Evolutionary conservation across 2,329 filamentous ascomycete genomes (phyloP).

Genomic region (Colletotrichum sojae): DNA sequence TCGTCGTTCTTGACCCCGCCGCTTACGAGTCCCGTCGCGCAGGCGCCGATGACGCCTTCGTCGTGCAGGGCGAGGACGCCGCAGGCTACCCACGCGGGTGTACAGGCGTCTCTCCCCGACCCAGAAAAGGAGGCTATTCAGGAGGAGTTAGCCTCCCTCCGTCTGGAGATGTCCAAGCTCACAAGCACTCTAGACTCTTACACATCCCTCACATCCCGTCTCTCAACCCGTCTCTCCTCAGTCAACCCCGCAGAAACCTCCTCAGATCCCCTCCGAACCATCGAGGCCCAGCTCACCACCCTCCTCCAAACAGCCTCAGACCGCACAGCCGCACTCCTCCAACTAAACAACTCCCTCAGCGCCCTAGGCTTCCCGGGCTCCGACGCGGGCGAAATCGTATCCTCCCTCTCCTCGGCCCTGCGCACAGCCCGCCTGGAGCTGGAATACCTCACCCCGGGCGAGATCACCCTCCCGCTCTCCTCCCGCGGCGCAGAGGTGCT

Average conservation of each 20-base stretch:
- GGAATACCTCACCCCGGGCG: slow-evolving; percentile 73
- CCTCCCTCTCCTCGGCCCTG: slow-evolving; percentile 64
- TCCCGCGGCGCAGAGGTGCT: slow-evolving; percentile 69
- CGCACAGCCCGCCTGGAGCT: slow-evolving; percentile 72
- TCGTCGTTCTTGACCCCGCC: slow-evolving; percentile 70
- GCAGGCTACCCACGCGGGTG: slow-evolving; percentile 51
- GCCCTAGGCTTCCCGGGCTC: slow-evolving; percentile 65
- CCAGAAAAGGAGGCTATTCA: slow-evolving; percentile 58
- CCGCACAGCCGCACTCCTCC: slow-evolving; percentile 61
- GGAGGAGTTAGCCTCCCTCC: slow-evolving; percentile 63
- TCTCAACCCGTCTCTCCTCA: slow-evolving; percentile 54
- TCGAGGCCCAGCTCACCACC: slow-evolving; percentile 60
- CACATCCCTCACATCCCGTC: slow-evolving; percentile 55
- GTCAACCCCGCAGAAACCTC: slow-evolving; percentile 43
- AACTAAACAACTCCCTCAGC: slow-evolving; percentile 61
- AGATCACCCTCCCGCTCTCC: slow-evolving; percentile 66
- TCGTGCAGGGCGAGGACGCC: slow-evolving; percentile 44
- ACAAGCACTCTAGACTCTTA: slow-evolving; percentile 64
- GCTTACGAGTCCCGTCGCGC: slow-evolving; percentile 63
- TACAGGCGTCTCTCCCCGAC: slow-evolving; percentile 60
- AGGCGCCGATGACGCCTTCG: slow-evolving; percentile 54
- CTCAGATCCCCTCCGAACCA: slow-evolving; percentile 29
- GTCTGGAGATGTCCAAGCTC: slow-evolving; percentile 64
- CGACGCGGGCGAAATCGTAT: slow-evolving; percentile 64
- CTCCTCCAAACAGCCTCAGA: slow-evolving; percentile 64